Base-by-base conservation (phyloP, 148 eudicot species). In the Dianthus caryophyllus region DNA sequence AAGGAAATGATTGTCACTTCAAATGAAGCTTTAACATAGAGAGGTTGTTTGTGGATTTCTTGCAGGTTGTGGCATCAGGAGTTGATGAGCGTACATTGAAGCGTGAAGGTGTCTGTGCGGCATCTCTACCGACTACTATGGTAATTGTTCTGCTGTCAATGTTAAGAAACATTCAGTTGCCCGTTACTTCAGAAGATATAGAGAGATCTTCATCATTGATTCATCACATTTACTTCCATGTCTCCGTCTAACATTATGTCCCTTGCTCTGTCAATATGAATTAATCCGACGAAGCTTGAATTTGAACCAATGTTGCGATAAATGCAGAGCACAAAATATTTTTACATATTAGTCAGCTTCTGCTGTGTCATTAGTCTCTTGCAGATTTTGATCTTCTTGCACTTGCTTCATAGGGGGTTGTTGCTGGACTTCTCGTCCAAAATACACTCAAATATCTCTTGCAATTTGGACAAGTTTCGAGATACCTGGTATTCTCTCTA, bases 61-160 rank as follows among this genome's bases (percentile, higher is more conserved):
- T 66, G 57, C 69, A 92, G 98, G 96, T 92, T 77, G 98, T 92
- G 60, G 98, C 98, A 58, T 92, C 98, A 17, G 98, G 98, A 73
- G 69, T 92, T 33, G 96, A 92, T 81, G 98, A 92, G 70, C 96
- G 94, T 44, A 92, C 96, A 26, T 85, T 92, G 25, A 92, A 92
- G 80, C 96, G 98, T 64, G 96, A 92, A 79, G 98, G 98, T 50
- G 98, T 92, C 48, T 92, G 98, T 81, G 98, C 98, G 70, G 98
- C 98, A 75, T 92, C 98, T 68, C 85, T 92, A 73, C 98, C 98
- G 39, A 92, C 98, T 61, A 92, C 98, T 15, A 92, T 92, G 98
- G 98, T 89, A 81, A 62, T 46, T 54, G 61, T 64, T 72, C 48
- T 36, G 30, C 20, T 8, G 54, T 31, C 38, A 46, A 66, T 48